phyloP scores from a whole-genome alignment of 2,329 filamentous ascomycete genomes.

The Tolypocladium tropicale region DNA sequence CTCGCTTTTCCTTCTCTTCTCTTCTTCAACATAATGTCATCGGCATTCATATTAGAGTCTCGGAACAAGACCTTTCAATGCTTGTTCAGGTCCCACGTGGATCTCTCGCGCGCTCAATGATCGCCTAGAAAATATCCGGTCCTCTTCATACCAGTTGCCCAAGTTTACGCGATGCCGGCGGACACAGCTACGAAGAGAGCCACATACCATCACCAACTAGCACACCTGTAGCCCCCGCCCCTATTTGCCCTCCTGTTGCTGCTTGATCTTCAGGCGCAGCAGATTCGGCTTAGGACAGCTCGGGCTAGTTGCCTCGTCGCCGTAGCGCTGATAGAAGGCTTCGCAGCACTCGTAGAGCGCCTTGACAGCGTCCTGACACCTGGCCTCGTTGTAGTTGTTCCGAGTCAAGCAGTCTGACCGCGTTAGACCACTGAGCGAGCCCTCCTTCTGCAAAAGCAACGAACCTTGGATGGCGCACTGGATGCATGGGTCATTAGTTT shows the following conservation, averaged over 20 bases:
- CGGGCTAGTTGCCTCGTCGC: constrained; percentile 63
- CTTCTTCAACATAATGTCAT: constrained; percentile 58
- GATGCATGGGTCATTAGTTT: not conserved
- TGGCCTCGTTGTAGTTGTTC: constrained; percentile 77
- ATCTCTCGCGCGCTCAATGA: constrained; percentile 95
- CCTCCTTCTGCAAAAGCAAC: not conserved
- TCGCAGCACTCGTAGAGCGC: constrained; percentile 91
- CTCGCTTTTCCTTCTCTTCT: constrained; percentile 22
- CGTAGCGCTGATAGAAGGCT: constrained; percentile 71
- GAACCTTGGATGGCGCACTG: constrained; percentile 86
- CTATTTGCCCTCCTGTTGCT: constrained; percentile 39
- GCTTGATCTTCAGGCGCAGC: constrained; percentile 76
- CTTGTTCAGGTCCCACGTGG: constrained; percentile 79
- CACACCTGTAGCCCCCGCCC: not conserved
- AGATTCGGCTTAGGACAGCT: constrained; percentile 81
- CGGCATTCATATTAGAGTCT: constrained; percentile 99
- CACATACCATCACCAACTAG: constrained; percentile 24
- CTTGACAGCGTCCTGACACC: constrained; percentile 67
- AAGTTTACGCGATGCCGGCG: constrained; percentile 36
- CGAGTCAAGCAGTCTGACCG: constrained; percentile 67
- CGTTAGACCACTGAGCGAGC: too few relatives aligned
- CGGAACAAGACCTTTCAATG: constrained; percentile 81
- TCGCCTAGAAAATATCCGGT: constrained; percentile 72
- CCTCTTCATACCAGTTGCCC: constrained; percentile 65
- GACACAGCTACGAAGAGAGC: constrained; percentile 33